Evolutionary conservation across 345 rosid species (phyloP), one percentile per base, ranked within the genome.

Genomic region (Firmiana major): DNA sequence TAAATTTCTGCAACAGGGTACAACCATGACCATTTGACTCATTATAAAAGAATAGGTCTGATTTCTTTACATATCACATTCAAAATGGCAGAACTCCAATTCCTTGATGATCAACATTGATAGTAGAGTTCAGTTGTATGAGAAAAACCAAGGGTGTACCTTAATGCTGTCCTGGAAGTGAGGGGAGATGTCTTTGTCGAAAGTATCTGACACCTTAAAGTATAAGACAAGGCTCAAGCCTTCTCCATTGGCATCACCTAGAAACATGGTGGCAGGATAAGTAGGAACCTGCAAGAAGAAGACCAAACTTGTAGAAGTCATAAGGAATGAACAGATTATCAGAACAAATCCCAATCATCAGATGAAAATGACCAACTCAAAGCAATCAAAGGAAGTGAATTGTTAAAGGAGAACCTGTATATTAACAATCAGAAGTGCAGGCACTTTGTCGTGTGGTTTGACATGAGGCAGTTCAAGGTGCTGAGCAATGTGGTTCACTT

Each of bases 191-290:
- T 83, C 90, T 72, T 84, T 86, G 78, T 90, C 98, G 36, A 86
- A 89, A 71, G 85, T 88, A 17, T 95, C 93, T 7, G 86, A 78
- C 66, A 89, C 76, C 83, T 89, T 93, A 67, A 95, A 95, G 76
- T 93, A 92, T 55, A 95, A 84, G 34, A 95, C 92, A 34, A 95
- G 94, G 79, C 98, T 95, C 94, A 95, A 87, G 70, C 99, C 98
- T 89, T 93, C 99, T 9, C 99, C 99, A 80, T 90, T 90, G 24
- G 84, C 87, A 70, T 93, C 98, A 1, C 97, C 98, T 45, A 88
- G 89, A 81, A 95, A 95, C 93, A 95, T 87, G 46, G 96, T 86
- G 51, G 94, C 91, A 57, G 98, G 99, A 86, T 95, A 95, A 43
- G 96, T 92, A 43, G 99, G 99, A 75, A 95, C 82, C 99, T 94